phyloP scores from a whole-genome alignment of 768 basidiomycete species.

The Agrocybe praecox region DNA sequence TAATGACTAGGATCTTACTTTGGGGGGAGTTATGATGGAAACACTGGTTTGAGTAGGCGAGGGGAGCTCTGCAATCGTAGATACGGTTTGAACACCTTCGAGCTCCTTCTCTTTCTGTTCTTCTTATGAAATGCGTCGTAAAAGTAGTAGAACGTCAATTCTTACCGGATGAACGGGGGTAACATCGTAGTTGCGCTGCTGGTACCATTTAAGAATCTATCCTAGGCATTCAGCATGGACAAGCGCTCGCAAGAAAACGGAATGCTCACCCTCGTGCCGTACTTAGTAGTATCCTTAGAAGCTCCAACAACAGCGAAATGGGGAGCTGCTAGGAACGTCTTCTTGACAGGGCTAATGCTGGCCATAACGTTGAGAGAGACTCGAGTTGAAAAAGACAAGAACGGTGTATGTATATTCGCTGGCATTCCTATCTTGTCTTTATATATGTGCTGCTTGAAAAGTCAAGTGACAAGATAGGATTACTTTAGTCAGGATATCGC shows the following conservation, averaged over 20 bases:
- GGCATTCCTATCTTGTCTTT: constrained; percentile 5
- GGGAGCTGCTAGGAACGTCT: constrained; percentile 64
- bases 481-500: constrained; percentile 17
- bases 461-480: constrained; percentile 14
- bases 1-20: constrained; percentile 37
- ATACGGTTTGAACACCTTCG: constrained; percentile 63
- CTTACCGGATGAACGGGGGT: constrained; percentile 78
- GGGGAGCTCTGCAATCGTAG: constrained; percentile 56
- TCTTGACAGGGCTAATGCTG: constrained; percentile 38
- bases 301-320: constrained; percentile 82
- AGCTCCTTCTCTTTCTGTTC: constrained; percentile 69
- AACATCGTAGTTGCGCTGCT: constrained; percentile 55
- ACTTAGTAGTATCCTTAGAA: constrained; percentile 78
- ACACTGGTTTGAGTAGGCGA: constrained; percentile 69
- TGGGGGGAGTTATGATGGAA: constrained; percentile 78
- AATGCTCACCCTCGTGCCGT: constrained; percentile 65
- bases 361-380: constrained; percentile 18
- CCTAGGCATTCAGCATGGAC: background rate
- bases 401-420: background rate
- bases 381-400: background rate
- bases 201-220: constrained; percentile 82
- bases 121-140: background rate
- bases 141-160: constrained; percentile 1
- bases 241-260: background rate
- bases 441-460: constrained; percentile 3